Percentiles rank a stretch among this genome's conserved stretches.
Evolutionary conservation across 495 filamentous ascomycete species (phyloP).

Genomic region (Lasiosphaeria ovina): DNA sequence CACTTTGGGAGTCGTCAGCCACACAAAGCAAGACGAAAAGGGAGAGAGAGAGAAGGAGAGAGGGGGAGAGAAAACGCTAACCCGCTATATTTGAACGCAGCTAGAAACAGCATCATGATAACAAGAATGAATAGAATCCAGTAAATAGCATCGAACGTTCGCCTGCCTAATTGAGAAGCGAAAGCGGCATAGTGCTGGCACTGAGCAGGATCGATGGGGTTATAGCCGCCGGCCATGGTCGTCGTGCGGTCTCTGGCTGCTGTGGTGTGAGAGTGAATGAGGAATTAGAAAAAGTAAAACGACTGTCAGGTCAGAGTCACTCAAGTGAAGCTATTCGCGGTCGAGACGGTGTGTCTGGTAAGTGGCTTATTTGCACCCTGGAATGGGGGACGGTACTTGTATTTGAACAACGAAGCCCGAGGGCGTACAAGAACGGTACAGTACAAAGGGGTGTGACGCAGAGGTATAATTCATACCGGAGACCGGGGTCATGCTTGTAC

Average conservation of each 20-base stretch:
- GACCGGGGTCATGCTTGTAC: conserved; percentile 10
- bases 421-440: background rate
- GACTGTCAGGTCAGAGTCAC: background rate
- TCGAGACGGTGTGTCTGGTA: background rate
- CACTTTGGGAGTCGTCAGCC: conserved; percentile 12
- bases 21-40: background rate
- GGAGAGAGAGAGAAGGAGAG: background rate
- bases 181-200: conserved; percentile 49
- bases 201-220: conserved; percentile 27
- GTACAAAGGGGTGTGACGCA: conserved; percentile 13
- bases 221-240: conserved; percentile 39
- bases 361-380: background rate
- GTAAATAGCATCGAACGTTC: conserved; percentile 45
- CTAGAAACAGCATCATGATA: conserved; percentile 37
- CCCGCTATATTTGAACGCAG: conserved; percentile 44
- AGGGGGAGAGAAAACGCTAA: conserved; percentile 21
- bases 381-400: background rate
- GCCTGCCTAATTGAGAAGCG: conserved; percentile 36
- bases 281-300: background rate
- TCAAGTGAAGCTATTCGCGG: background rate
- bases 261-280: background rate
- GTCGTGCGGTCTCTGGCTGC: background rate
- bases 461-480: conserved; percentile 15
- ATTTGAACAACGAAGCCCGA: background rate
- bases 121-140: conserved; percentile 45